These are phyloP conservation scores for Metschnikowia matae DNA, from an alignment of 805 yeast species.

Conservation along the genomic window DNA sequence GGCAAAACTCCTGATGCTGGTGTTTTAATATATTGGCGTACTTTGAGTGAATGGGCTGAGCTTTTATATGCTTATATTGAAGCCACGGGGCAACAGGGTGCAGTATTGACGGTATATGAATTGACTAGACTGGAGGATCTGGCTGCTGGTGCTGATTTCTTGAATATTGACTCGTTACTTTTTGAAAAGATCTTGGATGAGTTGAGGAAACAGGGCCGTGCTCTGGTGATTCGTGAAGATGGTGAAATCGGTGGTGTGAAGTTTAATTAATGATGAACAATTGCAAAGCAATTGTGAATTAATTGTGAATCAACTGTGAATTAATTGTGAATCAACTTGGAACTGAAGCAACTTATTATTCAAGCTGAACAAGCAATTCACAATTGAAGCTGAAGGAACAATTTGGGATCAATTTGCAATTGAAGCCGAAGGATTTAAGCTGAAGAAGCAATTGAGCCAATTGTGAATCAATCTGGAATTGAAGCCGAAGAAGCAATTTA, in stretches of 20 bases:
- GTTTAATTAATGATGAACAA: constrained; percentile 35
- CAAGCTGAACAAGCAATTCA: too few species aligned
- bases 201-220: constrained; percentile 65
- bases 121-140: constrained; percentile 53
- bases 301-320: too few species aligned
- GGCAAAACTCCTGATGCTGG: constrained; percentile 60
- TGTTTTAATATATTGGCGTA: constrained; percentile 57
- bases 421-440: too few species aligned
- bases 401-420: too few species aligned
- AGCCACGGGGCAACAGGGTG: constrained; percentile 69
- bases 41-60: constrained; percentile 44
- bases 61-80: constrained; percentile 42
- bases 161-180: constrained; percentile 55
- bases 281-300: too few species aligned
- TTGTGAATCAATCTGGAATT: too few species aligned
- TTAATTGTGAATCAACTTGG: too few species aligned
- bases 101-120: constrained; percentile 80
- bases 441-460: too few species aligned
- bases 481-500: too few species aligned
- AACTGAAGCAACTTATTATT: too few species aligned
- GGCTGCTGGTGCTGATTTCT: constrained; percentile 53
- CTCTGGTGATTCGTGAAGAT: constrained; percentile 65
- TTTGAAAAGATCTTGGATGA: constrained; percentile 52
- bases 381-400: too few species aligned
- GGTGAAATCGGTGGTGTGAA: constrained; percentile 75